phyloP scores from a whole-genome alignment of 352 stramenopile genomes.

The Pythium monospermum region DNA sequence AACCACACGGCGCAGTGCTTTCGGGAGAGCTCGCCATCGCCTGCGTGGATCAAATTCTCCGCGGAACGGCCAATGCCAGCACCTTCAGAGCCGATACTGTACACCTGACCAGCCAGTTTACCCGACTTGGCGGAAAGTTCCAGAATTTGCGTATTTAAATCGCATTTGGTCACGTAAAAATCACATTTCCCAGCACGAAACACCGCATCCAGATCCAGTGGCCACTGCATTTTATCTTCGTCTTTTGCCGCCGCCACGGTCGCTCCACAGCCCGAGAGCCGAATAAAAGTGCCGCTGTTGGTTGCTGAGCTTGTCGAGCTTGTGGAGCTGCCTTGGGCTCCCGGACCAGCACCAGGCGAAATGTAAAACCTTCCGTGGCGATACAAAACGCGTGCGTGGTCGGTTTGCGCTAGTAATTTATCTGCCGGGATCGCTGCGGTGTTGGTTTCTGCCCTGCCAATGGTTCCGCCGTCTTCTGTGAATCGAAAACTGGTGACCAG shows the following conservation, averaged over 20 bases:
- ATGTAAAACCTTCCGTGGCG: slow-evolving; percentile 58
- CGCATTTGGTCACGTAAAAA: slow-evolving; percentile 58
- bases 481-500: slow-evolving; percentile 72
- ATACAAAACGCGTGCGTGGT: slow-evolving; percentile 60
- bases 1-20: slow-evolving; percentile 94
- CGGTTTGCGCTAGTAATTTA: slow-evolving; percentile 41
- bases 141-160: slow-evolving; percentile 47
- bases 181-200: slow-evolving; percentile 83
- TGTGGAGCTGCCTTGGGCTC: too few species aligned
- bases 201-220: slow-evolving; percentile 44
- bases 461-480: slow-evolving; percentile 36
- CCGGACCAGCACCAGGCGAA: too few species aligned
- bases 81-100: slow-evolving; percentile 82
- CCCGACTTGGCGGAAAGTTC: slow-evolving; percentile 54
- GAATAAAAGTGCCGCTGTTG: slow-evolving; percentile 65
- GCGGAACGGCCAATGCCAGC: slow-evolving; percentile 80
- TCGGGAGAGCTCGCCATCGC: slow-evolving; percentile 93
- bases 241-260: slow-evolving; percentile 25
- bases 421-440: slow-evolving; percentile 67
- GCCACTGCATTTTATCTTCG: slow-evolving; percentile 77
- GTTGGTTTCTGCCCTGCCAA: slow-evolving; percentile 51
- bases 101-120: slow-evolving; percentile 66
- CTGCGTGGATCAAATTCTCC: slow-evolving; percentile 91
- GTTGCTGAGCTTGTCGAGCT: slow-evolving; percentile 41
- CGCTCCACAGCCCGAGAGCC: slow-evolving; percentile 35